phyloP scores from a whole-genome alignment of 371 early-diverging fungal species.

The Rhizopus delemar region DNA sequence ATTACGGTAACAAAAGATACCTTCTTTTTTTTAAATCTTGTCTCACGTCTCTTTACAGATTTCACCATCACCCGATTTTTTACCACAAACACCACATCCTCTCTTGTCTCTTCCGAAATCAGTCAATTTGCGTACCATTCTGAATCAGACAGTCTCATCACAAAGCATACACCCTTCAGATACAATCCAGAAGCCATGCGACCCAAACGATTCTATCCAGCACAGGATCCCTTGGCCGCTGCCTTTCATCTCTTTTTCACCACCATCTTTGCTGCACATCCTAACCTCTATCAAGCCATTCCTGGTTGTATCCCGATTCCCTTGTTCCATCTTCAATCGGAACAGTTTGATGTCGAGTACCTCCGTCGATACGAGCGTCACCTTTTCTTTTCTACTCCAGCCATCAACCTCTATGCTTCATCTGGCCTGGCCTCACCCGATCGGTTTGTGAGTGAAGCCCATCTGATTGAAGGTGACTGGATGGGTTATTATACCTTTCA shows the following conservation, averaged over 20 bases:
- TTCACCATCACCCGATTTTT: conserved; percentile 39
- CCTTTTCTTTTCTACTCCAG: conserved; percentile 22
- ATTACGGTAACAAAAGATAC: conserved; percentile 36
- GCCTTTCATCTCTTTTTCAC: conserved; percentile 51
- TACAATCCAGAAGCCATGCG: conserved; percentile 13
- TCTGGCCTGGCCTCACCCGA: conserved; percentile 39
- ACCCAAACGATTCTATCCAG: conserved; percentile 38
- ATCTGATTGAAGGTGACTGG: conserved; percentile 52
- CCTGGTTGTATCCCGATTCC: conserved; percentile 47
- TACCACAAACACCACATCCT: conserved; percentile 16
- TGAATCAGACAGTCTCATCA: conserved; percentile 41
- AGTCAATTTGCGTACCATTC: conserved; percentile 48
- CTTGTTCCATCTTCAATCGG: conserved; percentile 33
- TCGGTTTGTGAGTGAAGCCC: conserved; percentile 44
- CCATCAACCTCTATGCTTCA: conserved; percentile 31
- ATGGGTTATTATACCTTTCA: conserved; percentile 51
- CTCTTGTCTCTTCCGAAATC: conserved; percentile 37
- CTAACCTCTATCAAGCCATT: conserved; percentile 40
- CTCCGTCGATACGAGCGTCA: conserved; percentile 47
- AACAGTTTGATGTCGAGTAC: conserved; percentile 46
- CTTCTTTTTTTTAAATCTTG: not conserved
- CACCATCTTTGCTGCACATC: conserved; percentile 48
- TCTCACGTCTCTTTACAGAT: conserved; percentile 19
- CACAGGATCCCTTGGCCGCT: conserved; percentile 41
- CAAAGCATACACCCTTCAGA: conserved; percentile 36